Evolutionary conservation across 2,329 filamentous ascomycete genomes (phyloP).

Genomic region (Ophiostoma pallidulum): DNA sequence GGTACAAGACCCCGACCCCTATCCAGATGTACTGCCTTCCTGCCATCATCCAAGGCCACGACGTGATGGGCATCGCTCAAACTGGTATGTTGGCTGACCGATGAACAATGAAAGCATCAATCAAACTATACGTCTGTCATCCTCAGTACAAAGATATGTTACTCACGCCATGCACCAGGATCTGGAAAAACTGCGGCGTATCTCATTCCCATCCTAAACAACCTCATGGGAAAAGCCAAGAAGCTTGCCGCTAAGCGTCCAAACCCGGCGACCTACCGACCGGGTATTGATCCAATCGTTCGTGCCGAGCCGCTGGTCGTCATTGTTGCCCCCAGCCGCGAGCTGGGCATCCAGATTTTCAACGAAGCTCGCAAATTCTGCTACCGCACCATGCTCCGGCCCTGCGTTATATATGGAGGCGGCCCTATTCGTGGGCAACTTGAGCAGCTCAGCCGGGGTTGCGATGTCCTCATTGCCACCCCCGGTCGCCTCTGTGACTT

Average conservation of each 20-base stretch:
- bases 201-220: conserved; percentile 77
- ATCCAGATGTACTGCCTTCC: conserved; percentile 84
- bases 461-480: conserved; percentile 80
- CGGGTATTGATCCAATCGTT: conserved; percentile 37
- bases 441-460: conserved; percentile 67
- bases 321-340: conserved; percentile 76
- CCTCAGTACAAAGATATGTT: neutral
- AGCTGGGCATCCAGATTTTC: conserved; percentile 90
- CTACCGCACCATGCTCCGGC: conserved; percentile 89
- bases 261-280: conserved; percentile 46
- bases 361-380: conserved; percentile 87
- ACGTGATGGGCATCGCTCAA: conserved; percentile 84
- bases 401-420: conserved; percentile 83
- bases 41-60: conserved; percentile 63
- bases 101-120: too few species aligned
- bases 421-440: conserved; percentile 61
- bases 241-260: conserved; percentile 74
- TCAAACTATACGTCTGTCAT: neutral
- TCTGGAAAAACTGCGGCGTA: conserved; percentile 96
- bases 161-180: conserved; percentile 41
- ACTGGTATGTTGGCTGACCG: conserved; percentile 55
- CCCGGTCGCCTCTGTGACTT: conserved; percentile 82
- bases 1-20: conserved; percentile 66
- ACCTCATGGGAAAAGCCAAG: conserved; percentile 92
- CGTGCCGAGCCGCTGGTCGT: conserved; percentile 82